Evolutionary conservation across 148 eudicot species (phyloP).

Genomic region (Bassia scoparia): DNA sequence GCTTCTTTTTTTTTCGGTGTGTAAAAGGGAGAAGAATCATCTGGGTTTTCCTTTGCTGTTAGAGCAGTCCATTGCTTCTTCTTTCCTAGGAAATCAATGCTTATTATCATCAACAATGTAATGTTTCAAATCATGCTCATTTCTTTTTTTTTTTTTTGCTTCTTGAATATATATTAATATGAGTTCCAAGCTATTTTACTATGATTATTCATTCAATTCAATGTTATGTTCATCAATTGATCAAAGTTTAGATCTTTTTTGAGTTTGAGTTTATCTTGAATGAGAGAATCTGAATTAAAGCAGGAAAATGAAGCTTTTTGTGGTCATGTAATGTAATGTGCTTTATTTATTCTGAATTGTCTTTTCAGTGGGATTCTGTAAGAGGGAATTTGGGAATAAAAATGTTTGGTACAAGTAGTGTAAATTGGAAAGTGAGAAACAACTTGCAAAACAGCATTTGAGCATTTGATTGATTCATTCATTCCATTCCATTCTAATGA

Average conservation of each 20-base stretch:
- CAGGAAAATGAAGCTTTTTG: not conserved
- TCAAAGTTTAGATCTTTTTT: not conserved
- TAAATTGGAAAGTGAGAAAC: too few relatives aligned
- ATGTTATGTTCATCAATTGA: not conserved
- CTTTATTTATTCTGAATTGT: not conserved
- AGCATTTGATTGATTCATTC: too few relatives aligned
- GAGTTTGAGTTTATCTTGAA: too few relatives aligned
- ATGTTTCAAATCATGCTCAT: not conserved
- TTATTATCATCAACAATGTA: not conserved
- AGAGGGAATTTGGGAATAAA: conserved; percentile 26
- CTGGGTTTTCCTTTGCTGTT: conserved; percentile 77
- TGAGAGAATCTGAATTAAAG: conserved; percentile 7
- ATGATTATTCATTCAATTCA: too few relatives aligned
- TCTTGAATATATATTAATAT: not conserved
- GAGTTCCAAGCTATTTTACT: too few relatives aligned
- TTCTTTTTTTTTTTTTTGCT: not conserved
- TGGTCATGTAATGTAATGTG: too few relatives aligned
- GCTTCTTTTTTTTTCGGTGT: not conserved
- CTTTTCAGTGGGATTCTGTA: conserved; percentile 32
- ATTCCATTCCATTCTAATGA: too few relatives aligned
- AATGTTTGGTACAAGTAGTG: not conserved
- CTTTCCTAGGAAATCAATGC: conserved; percentile 4
- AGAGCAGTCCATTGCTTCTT: conserved; percentile 57
- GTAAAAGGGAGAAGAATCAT: conserved; percentile 19
- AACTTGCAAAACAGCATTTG: too few relatives aligned